phyloP scores from a whole-genome alignment of 768 basidiomycete species.

The Mycena rebaudengoi region DNA sequence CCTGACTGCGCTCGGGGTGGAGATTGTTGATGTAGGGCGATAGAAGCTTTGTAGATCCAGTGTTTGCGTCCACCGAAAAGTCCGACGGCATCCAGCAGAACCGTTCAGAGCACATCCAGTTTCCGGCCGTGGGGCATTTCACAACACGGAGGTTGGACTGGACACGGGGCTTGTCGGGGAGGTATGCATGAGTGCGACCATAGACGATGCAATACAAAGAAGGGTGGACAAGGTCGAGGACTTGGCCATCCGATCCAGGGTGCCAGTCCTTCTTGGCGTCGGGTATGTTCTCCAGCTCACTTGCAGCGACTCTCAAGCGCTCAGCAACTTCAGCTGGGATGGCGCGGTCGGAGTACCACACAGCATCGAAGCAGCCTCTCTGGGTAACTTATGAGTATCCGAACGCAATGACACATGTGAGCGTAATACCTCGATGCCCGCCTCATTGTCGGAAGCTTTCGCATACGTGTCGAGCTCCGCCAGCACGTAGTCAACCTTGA shows the following conservation, averaged over 20 bases:
- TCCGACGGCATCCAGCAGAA: conserved; percentile 41
- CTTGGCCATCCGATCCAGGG: conserved; percentile 19
- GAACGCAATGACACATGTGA: no score
- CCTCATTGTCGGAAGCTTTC: conserved; percentile 21
- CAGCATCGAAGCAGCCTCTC: conserved; percentile 23
- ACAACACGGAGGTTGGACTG: conserved; percentile 11
- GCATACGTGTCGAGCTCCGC: conserved; percentile 30
- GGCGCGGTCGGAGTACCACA: conserved; percentile 23
- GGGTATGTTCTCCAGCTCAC: conserved; percentile 45
- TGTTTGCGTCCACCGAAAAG: conserved; percentile 28
- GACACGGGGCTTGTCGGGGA: neutral
- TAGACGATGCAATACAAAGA: conserved; percentile 52
- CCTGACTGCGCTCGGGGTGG: conserved; percentile 22
- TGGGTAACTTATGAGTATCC: neutral
- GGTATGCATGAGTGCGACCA: conserved; percentile 35
- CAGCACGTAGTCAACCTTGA: conserved; percentile 29
- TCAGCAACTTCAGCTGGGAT: conserved; percentile 25
- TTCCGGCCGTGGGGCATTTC: neutral
- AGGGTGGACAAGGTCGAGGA: conserved; percentile 47
- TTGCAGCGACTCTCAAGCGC: conserved; percentile 35
- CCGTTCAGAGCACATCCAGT: conserved; percentile 4
- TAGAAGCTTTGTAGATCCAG: conserved; percentile 25
- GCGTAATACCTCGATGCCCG: conserved; percentile 28
- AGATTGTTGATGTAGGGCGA: conserved; percentile 39
- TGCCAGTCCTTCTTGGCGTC: conserved; percentile 49